Evolutionary conservation across 2,329 filamentous ascomycete species (phyloP), one percentile per base, ranked within the genome.

Genomic region (Fusarium redolens): DNA sequence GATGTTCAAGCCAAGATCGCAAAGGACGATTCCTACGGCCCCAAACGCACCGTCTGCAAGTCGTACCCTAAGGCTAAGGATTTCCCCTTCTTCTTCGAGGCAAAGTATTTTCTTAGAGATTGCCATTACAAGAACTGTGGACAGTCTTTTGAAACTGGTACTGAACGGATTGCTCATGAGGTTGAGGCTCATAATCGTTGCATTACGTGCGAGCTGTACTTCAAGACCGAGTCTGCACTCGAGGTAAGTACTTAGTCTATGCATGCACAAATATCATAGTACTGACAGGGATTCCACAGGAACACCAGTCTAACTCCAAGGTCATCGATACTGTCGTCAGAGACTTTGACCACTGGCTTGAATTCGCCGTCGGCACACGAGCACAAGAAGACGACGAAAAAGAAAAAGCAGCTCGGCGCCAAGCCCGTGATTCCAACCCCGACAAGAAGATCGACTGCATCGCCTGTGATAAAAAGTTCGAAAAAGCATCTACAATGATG

Each of bases 201-300:
- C 22, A 52, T 52, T 3, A 52, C 50, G 0, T 52, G 33, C 11
- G 22, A 28, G 4, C 4, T 4, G 9, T 52, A 52, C 18, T 52
- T 52, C 9, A 10, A 8, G 11, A 15, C 50, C 7, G 12, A 0
- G 13, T 7, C 50, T 2, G 10, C 31, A 6, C 33, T 52, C 3
- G 22, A 38, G 13, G 33, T 52, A 38, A 37, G 48, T 51, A 13
- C 33, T 35, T 14, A 7, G 8, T 7, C 7, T 8, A 5, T 33
- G 7, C 4, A 18, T 9, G 5, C 8, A n/a, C 20, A 4, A 4
- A 5, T n/a, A 11, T 30, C 18, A 3, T 3, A 4, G 18, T n/a
- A 3, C 10, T 48, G 5, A n/a, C 20, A 2, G 6, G 11, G 10
- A 28, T 3, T 3, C 25, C 4, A 8, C 5, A 48, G 45, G 31